Conservation (phyloP, 768 basidiomycete species). For the Infundibulicybe gibba region DNA sequence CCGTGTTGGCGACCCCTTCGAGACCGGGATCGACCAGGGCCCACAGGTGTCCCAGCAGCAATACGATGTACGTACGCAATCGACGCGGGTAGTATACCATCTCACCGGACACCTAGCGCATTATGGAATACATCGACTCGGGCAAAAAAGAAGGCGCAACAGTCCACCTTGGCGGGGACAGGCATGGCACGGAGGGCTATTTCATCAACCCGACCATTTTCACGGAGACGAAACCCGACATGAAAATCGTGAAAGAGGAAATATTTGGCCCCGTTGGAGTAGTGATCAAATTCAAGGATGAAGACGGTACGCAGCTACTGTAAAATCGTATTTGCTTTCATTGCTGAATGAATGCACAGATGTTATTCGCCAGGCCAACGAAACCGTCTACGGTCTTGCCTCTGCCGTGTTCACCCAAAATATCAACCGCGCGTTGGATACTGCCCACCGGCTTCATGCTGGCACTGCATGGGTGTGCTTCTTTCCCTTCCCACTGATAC, state of each 20-base stretch:
- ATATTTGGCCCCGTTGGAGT: too few relatives aligned
- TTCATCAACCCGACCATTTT: too few relatives aligned
- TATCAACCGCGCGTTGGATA: slow-evolving; percentile 67
- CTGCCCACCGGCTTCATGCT: slow-evolving; percentile 73
- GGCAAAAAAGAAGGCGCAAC: slow-evolving; percentile 53
- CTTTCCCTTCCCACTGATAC: background rate
- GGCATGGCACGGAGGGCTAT: too few relatives aligned
- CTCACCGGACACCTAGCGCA: too few relatives aligned
- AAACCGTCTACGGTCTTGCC: slow-evolving; percentile 84
- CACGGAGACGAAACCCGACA: too few relatives aligned
- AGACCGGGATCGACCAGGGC: too few relatives aligned
- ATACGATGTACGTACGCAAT: too few relatives aligned
- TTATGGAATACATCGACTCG: slow-evolving; percentile 67
- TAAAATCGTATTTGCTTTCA: background rate
- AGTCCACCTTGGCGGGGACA: too few relatives aligned
- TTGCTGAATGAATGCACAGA: slow-evolving; percentile 28
- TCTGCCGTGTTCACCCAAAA: slow-evolving; percentile 83
- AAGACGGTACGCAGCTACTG: slow-evolving; percentile 38
- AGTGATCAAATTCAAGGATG: slow-evolving; percentile 62
- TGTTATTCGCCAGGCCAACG: slow-evolving; percentile 74
- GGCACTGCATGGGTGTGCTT: slow-evolving; percentile 72
- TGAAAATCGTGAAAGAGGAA: too few relatives aligned
- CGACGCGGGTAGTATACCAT: too few relatives aligned
- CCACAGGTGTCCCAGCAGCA: too few relatives aligned
- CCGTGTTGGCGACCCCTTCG: slow-evolving; percentile 74